Evolutionary conservation across 73 alveolate species (phyloP), one percentile per base, ranked within the genome.

Genomic region (Symbiodinium pilosum): DNA sequence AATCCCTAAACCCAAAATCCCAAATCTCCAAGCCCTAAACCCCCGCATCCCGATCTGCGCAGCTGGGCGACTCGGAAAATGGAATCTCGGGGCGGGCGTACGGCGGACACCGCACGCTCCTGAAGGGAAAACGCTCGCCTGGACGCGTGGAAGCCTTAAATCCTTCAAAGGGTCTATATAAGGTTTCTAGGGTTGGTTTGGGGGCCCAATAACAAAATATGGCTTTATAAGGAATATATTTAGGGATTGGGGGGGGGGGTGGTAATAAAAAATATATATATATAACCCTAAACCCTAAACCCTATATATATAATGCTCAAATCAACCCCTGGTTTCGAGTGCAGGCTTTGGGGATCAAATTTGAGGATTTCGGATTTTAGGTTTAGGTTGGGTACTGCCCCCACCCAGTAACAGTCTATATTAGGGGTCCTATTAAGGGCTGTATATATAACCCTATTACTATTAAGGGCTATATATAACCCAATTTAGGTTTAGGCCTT

Each of bases 61-160:
- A 64, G 36, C 84, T 69, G 34, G 64, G 95, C 47, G 34, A 47
- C 95, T 88, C 95, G 47, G 39, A 83, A 28, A 84, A 54, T 2
- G 95, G 73, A 41, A 56, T 56, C 43, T 77, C 86, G 39, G 95
- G 95, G 24, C 95, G 95, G 18, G 34, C 85, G 24, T 59, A 83
- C 32, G 95, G 95, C 36, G 95, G 95, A 34, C 95, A 88, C 4
- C 86, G 86, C 34, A 88, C 86, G n/a, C 51, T 56, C 73, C n/a
- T 51, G 86, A 88, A 88, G 8, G 95, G 95, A 38, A 56, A 56
- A 18, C 7, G 21, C 40, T 64, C 77, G 28, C 77, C 77, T 64
- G 77, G 32, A 12, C 77, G 11, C 7, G 77, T 12, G 77, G 6
- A 6, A 59, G 39, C 38, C 64, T 16, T 16, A 47, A 47, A n/a